phyloP scores from a whole-genome alignment of 192 early-diverging fungal species.

The Spizellomyces punctatus region DNA sequence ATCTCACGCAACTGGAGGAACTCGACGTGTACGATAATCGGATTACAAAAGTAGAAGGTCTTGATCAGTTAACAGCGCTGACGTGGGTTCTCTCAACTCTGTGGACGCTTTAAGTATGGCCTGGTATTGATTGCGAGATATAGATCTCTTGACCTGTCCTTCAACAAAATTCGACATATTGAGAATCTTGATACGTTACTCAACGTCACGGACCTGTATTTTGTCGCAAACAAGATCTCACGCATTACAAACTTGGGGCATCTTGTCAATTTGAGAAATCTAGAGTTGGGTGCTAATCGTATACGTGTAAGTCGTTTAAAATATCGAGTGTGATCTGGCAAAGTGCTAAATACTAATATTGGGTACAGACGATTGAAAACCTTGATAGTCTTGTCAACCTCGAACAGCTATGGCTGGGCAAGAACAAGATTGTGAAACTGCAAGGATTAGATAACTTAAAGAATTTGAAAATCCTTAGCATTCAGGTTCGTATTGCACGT shows the following conservation, averaged over 20 bases:
- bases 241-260: constrained; percentile 73
- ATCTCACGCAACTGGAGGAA: constrained; percentile 65
- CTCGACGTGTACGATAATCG: constrained; percentile 97
- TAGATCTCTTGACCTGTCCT: constrained; percentile 84
- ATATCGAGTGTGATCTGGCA: background rate
- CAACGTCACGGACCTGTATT: constrained; percentile 76
- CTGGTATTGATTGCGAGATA: background rate
- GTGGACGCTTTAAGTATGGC: background rate
- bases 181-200: constrained; percentile 63
- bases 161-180: constrained; percentile 90
- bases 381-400: constrained; percentile 78
- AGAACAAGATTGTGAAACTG: constrained; percentile 92
- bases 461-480: constrained; percentile 50
- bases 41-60: constrained; percentile 69
- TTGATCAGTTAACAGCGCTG: constrained; percentile 63
- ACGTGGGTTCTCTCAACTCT: constrained; percentile 43
- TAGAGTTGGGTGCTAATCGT: constrained; percentile 95
- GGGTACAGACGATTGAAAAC: constrained; percentile 70
- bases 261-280: constrained; percentile 70
- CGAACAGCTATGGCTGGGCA: constrained; percentile 93
- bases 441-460: constrained; percentile 63
- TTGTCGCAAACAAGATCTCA: constrained; percentile 93
- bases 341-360: background rate
- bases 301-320: constrained; percentile 65
- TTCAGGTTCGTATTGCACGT: constrained; percentile 37